Percentiles rank a stretch among this genome's conserved stretches.
phyloP scores from a whole-genome alignment of 176 grass and related monocot species.

The Phoenix roebelenii region DNA sequence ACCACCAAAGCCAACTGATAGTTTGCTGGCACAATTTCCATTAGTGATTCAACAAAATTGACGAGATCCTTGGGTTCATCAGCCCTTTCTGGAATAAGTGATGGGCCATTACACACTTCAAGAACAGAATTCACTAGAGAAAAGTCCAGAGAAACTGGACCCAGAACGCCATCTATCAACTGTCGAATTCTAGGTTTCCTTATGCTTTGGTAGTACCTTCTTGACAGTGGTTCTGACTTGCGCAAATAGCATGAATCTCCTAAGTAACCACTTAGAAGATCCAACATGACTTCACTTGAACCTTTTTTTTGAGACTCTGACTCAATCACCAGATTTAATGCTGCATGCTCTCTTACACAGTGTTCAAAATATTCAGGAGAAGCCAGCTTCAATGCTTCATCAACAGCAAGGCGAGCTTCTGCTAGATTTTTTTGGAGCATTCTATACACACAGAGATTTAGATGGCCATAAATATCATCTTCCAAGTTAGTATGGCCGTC shows the following conservation, averaged over 20 bases:
- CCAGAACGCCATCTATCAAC: constrained; percentile 71
- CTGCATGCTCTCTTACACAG: constrained; percentile 76
- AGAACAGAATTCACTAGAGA: constrained; percentile 68
- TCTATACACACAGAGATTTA: constrained; percentile 71
- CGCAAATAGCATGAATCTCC: constrained; percentile 31
- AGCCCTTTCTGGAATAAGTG: constrained; percentile 42
- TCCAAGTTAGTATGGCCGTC: constrained; percentile 31
- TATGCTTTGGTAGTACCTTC: constrained; percentile 60
- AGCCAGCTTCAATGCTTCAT: constrained; percentile 48
- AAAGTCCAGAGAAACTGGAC: constrained; percentile 48
- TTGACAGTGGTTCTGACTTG: constrained; percentile 45
- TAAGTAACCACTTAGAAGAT: constrained; percentile 52
- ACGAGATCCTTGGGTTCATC: constrained; percentile 52
- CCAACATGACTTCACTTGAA: constrained; percentile 28
- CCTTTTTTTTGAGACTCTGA: constrained; percentile 23
- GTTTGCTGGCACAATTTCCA: constrained; percentile 76
- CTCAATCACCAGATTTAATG: constrained; percentile 38
- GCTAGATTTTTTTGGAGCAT: constrained; percentile 45
- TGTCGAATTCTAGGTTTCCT: constrained; percentile 62
- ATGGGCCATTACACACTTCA: constrained; percentile 53
- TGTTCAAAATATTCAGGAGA: constrained; percentile 42
- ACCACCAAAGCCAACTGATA: constrained; percentile 66
- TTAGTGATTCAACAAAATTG: constrained; percentile 63
- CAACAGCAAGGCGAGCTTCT: constrained; percentile 55
- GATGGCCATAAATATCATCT: constrained; percentile 49